Evolutionary conservation across 2,329 filamentous ascomycete species (phyloP).

Genomic region (Colletotrichum tropicicola): DNA sequence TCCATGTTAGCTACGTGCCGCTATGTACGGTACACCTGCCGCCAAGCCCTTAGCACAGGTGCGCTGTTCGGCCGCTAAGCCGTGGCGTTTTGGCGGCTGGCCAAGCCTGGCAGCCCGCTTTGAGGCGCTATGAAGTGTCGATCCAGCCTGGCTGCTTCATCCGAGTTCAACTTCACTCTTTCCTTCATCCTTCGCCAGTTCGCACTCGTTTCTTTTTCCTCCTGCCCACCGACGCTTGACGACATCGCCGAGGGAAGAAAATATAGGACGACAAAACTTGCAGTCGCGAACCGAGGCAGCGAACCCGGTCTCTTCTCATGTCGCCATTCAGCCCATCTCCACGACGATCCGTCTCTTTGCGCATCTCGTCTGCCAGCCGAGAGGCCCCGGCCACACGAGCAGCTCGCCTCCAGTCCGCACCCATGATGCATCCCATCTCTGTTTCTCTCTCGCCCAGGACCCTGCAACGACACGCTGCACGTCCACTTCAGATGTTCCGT

Average conservation of each 20-base stretch:
- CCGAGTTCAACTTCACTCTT: conserved; percentile 13
- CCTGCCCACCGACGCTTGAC: not conserved
- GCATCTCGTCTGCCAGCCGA: not conserved
- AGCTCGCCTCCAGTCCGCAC: not conserved
- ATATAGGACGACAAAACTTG: not conserved
- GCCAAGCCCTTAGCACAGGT: conserved; percentile 22
- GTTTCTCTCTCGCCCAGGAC: conserved; percentile 3
- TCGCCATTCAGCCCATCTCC: not conserved
- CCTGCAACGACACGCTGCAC: not conserved
- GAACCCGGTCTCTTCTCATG: not conserved
- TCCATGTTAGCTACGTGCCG: conserved; percentile 1
- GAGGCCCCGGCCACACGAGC: not conserved
- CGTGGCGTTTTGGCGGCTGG: not conserved
- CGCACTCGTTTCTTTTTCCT: conserved; percentile 3
- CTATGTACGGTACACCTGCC: not conserved
- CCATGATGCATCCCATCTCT: conserved; percentile 18
- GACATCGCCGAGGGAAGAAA: not conserved
- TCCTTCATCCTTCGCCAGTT: not conserved
- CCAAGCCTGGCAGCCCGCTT: conserved; percentile 3
- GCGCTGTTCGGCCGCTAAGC: conserved; percentile 1
- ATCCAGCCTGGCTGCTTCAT: conserved; percentile 17
- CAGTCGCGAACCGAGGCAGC: conserved; percentile 4
- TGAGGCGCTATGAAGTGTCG: conserved; percentile 21
- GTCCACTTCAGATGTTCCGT: conserved; percentile 20
- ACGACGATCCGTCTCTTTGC: not conserved